These are phyloP conservation scores for Scalesia atractyloides DNA, from an alignment of 129 eudicot genomes.

Conservation along the genomic window DNA sequence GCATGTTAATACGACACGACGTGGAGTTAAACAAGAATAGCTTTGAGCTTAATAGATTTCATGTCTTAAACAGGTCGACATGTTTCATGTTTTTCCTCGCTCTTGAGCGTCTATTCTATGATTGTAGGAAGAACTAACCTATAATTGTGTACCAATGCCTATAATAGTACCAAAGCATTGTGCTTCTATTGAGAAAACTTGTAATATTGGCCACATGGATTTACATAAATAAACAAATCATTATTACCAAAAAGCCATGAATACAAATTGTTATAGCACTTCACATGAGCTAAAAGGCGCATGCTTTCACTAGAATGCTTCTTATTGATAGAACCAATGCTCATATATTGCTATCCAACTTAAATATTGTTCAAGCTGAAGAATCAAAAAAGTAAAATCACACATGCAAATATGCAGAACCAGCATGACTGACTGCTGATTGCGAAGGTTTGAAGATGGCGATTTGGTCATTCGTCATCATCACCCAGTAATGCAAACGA, in stretches of 20 bases:
- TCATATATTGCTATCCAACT: slow-evolving; percentile 17
- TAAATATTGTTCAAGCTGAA: slow-evolving; percentile 12
- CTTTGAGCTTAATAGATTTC: too few relatives aligned
- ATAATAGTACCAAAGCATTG: too few relatives aligned
- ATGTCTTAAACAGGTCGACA: too few relatives aligned
- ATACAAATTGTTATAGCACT: slow-evolving; percentile 21
- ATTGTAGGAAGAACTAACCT: too few relatives aligned
- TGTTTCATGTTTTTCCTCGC: background rate
- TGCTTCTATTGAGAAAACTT: too few relatives aligned
- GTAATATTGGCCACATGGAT: too few relatives aligned
- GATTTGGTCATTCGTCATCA: slow-evolving; percentile 62
- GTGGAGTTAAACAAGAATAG: too few relatives aligned
- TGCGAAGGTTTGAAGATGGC: slow-evolving; percentile 13
- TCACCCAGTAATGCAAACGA: slow-evolving; percentile 57
- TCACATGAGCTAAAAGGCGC: slow-evolving; percentile 15
- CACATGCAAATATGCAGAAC: slow-evolving; percentile 38
- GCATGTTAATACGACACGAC: too few relatives aligned
- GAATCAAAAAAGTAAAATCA: slow-evolving; percentile 17
- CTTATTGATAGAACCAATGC: slow-evolving; percentile 28
- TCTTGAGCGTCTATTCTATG: too few relatives aligned
- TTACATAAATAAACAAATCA: slow-evolving; percentile 19
- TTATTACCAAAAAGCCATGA: slow-evolving; percentile 24
- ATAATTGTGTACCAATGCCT: too few relatives aligned
- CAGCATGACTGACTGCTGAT: slow-evolving; percentile 19
- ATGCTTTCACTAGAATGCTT: slow-evolving; percentile 23